Percentiles rank a stretch among this genome's conserved stretches.
Conservation (phyloP, 257 asterid genomes). For the Petunia axillaris region DNA sequence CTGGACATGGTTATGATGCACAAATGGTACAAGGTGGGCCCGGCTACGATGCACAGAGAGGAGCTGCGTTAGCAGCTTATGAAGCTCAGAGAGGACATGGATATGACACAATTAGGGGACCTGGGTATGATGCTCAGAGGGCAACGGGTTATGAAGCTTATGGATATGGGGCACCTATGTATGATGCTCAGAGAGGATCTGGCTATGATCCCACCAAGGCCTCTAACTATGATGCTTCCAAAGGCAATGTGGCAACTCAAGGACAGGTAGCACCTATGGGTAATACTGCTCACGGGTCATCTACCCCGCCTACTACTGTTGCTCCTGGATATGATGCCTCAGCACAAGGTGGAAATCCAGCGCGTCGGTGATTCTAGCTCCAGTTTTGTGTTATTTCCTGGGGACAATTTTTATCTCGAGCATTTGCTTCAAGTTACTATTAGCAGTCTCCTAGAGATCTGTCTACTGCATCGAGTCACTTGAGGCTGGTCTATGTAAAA, state of each 20-base stretch:
- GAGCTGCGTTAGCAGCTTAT: slow-evolving; percentile 40
- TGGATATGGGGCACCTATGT: slow-evolving; percentile 47
- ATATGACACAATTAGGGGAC: slow-evolving; percentile 48
- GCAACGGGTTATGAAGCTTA: slow-evolving; percentile 47
- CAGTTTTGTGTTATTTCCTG: slow-evolving; percentile 10
- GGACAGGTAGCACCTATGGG: slow-evolving; percentile 51
- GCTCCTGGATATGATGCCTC: slow-evolving; percentile 53
- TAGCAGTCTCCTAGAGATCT: not conserved
- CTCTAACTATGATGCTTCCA: slow-evolving; percentile 45
- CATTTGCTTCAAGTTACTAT: slow-evolving; percentile 1
- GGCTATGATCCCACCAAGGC: slow-evolving; percentile 49
- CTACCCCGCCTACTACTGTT: slow-evolving; percentile 46
- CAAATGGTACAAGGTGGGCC: slow-evolving; percentile 45
- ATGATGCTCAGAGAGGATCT: slow-evolving; percentile 56
- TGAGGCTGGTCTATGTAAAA: slow-evolving; percentile 11
- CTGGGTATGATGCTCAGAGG: slow-evolving; percentile 38
- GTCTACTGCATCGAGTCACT: slow-evolving; percentile 13
- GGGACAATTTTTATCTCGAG: not conserved
- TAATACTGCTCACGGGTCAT: slow-evolving; percentile 43
- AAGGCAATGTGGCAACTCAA: slow-evolving; percentile 55
- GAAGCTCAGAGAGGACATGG: slow-evolving; percentile 49
- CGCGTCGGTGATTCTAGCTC: slow-evolving; percentile 45
- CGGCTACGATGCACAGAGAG: slow-evolving; percentile 49
- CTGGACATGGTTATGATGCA: slow-evolving; percentile 48
- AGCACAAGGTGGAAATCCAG: slow-evolving; percentile 57